Percentiles rank a stretch among this genome's conserved stretches.
These are phyloP conservation scores for Mycena leptocephala DNA, from an alignment of 768 basidiomycete genomes.

Conservation along the genomic window DNA sequence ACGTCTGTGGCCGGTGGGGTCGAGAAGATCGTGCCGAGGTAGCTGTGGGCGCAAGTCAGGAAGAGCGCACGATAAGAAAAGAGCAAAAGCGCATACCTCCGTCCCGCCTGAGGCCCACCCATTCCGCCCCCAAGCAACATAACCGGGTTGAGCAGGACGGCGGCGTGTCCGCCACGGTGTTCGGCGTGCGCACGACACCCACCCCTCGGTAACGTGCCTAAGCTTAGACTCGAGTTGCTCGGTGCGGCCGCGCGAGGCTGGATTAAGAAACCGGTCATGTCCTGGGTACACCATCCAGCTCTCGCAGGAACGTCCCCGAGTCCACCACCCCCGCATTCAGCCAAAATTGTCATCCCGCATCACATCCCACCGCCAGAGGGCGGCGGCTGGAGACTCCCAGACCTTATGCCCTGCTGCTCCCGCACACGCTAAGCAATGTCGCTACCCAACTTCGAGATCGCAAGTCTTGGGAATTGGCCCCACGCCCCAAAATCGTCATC, in stretches of 20 bases:
- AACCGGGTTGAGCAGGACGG: background rate
- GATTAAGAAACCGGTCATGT: too few species aligned
- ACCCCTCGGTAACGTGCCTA: background rate
- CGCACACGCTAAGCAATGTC: too few species aligned
- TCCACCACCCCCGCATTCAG: too few species aligned
- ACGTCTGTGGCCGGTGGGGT: too few species aligned
- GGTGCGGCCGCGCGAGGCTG: too few species aligned
- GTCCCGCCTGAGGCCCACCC: too few species aligned
- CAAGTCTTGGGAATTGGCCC: background rate
- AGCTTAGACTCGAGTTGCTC: background rate
- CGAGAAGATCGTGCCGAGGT: slow-evolving; percentile 9
- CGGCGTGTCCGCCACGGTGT: slow-evolving; percentile 6
- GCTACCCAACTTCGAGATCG: too few species aligned
- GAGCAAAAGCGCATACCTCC: background rate
- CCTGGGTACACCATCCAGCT: too few species aligned
- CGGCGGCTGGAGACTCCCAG: background rate
- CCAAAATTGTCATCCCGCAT: background rate
- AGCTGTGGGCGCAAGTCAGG: background rate
- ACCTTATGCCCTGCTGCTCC: background rate
- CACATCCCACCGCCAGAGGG: background rate
- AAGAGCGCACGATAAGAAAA: background rate
- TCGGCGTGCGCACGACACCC: background rate
- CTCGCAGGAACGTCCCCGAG: too few species aligned
- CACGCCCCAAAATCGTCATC: background rate
- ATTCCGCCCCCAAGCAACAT: background rate